Evolutionary conservation across 2,329 filamentous ascomycete genomes (phyloP).

Genomic region (Clonostachys rosea): DNA sequence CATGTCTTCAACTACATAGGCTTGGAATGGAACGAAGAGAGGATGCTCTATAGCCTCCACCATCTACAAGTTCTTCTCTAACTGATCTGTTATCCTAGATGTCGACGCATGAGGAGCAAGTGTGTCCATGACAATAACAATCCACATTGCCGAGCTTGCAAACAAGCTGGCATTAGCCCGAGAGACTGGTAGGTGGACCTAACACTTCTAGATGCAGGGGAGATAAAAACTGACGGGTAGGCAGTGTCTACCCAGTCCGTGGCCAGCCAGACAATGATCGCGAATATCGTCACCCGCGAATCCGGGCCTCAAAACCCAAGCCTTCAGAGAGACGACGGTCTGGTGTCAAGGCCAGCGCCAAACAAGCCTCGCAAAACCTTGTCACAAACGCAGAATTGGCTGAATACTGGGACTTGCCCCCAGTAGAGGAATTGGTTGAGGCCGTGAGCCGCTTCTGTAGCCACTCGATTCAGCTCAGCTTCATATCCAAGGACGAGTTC

Average conservation of each 20-base stretch:
- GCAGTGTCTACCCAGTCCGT: constrained; percentile 45
- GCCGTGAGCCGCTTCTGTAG: constrained; percentile 46
- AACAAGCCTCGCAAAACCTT: background rate
- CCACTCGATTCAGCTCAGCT: constrained; percentile 56
- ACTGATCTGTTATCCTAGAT: constrained; percentile 25
- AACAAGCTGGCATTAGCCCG: constrained; percentile 39
- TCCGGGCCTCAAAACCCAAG: constrained; percentile 35
- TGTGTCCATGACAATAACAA: constrained; percentile 43
- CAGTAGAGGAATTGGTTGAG: constrained; percentile 43
- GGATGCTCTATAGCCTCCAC: background rate
- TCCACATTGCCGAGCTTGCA: constrained; percentile 47
- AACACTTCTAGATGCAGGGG: background rate
- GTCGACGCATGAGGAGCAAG: constrained; percentile 52
- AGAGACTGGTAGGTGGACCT: constrained; percentile 40
- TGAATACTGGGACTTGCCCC: constrained; percentile 45
- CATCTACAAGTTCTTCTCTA: constrained; percentile 1
- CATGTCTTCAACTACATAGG: background rate
- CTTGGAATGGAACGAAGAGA: background rate
- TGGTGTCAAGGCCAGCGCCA: background rate
- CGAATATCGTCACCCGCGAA: constrained; percentile 49
- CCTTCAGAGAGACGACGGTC: constrained; percentile 5
- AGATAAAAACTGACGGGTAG: background rate
- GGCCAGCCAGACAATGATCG: constrained; percentile 51
- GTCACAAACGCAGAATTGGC: constrained; percentile 12
- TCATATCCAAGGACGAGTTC: constrained; percentile 50